Conservation (phyloP, 805 yeast species). For the Blastobotrys muscicola region DNA sequence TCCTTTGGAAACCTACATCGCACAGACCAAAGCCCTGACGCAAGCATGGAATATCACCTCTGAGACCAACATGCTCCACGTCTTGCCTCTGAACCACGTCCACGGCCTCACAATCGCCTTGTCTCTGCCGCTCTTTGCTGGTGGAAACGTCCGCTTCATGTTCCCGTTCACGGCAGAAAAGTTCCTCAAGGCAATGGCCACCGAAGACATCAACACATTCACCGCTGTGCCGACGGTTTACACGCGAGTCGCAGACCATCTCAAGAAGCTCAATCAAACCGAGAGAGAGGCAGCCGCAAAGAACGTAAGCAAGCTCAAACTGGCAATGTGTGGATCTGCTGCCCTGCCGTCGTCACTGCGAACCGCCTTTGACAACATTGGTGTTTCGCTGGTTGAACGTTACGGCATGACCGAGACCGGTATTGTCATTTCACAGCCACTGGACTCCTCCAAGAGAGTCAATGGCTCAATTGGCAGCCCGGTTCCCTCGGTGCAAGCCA, state of each 20-base stretch:
- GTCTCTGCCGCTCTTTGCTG: slow-evolving; percentile 24
- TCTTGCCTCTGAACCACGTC: slow-evolving; percentile 29
- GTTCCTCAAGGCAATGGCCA: slow-evolving; percentile 16
- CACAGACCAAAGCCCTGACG: slow-evolving; percentile 26
- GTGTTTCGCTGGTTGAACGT: slow-evolving; percentile 25
- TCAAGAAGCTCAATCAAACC: slow-evolving; percentile 12
- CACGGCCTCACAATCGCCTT: slow-evolving; percentile 28
- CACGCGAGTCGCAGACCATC: slow-evolving; percentile 18
- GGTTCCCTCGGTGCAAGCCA: slow-evolving; percentile 24
- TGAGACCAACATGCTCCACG: slow-evolving; percentile 23
- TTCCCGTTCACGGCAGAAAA: slow-evolving; percentile 24
- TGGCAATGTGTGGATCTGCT: slow-evolving; percentile 30
- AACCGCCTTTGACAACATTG: slow-evolving; percentile 21
- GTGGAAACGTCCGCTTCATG: slow-evolving; percentile 24
- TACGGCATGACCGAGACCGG: slow-evolving; percentile 32
- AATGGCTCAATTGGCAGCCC: slow-evolving; percentile 26
- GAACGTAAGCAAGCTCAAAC: slow-evolving; percentile 10
- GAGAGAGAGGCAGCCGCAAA: slow-evolving; percentile 14
- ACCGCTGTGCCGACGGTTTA: slow-evolving; percentile 30
- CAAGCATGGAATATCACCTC: slow-evolving; percentile 23
- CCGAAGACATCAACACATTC: slow-evolving; percentile 23
- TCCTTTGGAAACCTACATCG: slow-evolving; percentile 22
- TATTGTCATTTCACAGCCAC: slow-evolving; percentile 26
- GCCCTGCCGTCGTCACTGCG: slow-evolving; percentile 27
- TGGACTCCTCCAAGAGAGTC: slow-evolving; percentile 16